Conservation (phyloP, 164 flowering plant genomes). For the Platanus orientalis region DNA sequence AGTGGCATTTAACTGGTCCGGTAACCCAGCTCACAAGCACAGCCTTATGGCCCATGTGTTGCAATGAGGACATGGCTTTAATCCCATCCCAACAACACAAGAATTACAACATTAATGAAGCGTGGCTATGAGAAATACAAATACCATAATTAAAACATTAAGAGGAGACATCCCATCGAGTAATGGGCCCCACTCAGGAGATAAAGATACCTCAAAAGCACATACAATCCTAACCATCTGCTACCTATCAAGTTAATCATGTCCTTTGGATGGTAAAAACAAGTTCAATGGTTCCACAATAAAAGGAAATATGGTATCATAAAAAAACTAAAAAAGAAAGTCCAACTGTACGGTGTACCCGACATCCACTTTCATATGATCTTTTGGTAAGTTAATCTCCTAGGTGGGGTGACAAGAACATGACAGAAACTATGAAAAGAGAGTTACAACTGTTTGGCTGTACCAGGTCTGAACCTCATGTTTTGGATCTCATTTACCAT, state of each 20-base stretch:
- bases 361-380: background rate
- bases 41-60: too few relatives aligned
- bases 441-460: too few relatives aligned
- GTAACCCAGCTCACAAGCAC: too few relatives aligned
- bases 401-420: too few relatives aligned
- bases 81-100: background rate
- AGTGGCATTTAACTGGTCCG: background rate
- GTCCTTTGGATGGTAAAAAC: background rate
- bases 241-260: background rate
- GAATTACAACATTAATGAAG: background rate
- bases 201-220: background rate
- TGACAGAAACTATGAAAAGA: too few relatives aligned
- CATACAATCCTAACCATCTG: background rate
- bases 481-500: too few relatives aligned
- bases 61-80: background rate
- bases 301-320: background rate
- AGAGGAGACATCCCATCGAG: background rate
- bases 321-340: background rate
- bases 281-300: background rate
- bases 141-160: background rate
- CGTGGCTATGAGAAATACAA: background rate
- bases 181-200: background rate
- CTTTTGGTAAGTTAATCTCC: background rate
- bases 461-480: too few relatives aligned
- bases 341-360: background rate